Evolutionary conservation across 495 filamentous ascomycete species (phyloP).

Genomic region (Bryoglossum gracile): DNA sequence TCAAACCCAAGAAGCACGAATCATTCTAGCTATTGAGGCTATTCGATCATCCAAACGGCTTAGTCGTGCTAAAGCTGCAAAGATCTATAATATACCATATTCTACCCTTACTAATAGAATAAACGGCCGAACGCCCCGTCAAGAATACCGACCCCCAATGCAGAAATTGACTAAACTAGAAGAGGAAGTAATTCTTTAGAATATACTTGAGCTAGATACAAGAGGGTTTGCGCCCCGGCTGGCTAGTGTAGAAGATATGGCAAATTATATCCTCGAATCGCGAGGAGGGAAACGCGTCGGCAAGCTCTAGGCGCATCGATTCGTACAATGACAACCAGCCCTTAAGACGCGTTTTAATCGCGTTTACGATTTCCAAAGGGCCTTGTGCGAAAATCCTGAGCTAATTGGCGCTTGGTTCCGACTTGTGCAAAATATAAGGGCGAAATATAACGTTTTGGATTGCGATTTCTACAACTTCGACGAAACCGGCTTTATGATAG

Average conservation of each 20-base stretch:
- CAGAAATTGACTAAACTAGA: background rate
- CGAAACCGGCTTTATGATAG: too few relatives aligned
- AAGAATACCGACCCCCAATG: background rate
- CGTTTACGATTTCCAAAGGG: constrained; percentile 29
- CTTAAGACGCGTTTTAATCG: constrained; percentile 28
- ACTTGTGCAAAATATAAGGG: constrained; percentile 26
- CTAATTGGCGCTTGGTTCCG: constrained; percentile 31
- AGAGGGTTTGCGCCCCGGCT: constrained; percentile 26
- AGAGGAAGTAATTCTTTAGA: background rate
- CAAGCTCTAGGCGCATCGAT: constrained; percentile 25
- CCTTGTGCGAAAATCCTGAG: constrained; percentile 32
- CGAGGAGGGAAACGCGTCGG: constrained; percentile 23
- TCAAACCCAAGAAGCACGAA: background rate
- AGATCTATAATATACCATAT: background rate
- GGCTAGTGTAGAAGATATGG: constrained; percentile 34
- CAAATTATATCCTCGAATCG: constrained; percentile 28
- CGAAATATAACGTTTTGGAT: constrained; percentile 31
- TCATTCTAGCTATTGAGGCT: background rate
- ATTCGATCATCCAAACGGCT: background rate
- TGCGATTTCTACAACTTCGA: constrained; percentile 36
- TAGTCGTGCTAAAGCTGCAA: background rate
- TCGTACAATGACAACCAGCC: constrained; percentile 27
- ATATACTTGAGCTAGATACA: background rate
- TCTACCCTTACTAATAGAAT: background rate
- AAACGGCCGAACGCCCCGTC: background rate